Evolutionary conservation across 192 early-diverging fungal species (phyloP).

Genomic region (Lobosporangium transversale): DNA sequence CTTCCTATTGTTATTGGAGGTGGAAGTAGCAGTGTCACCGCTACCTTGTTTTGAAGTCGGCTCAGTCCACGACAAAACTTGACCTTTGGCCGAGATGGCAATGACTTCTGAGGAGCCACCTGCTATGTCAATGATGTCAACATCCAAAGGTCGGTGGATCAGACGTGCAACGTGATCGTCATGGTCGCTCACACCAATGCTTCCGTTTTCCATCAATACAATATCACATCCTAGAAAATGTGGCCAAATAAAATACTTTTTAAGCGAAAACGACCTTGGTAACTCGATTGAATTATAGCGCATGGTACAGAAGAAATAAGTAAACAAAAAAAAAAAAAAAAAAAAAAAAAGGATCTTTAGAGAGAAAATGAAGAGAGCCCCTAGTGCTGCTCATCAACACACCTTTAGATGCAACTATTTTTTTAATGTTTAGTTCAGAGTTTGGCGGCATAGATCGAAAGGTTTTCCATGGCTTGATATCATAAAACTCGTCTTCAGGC

Average conservation of each 20-base stretch:
- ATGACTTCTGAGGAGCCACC: slow-evolving; percentile 49
- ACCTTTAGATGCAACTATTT: slow-evolving; percentile 42
- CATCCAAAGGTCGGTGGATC: slow-evolving; percentile 43
- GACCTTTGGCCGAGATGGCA: slow-evolving; percentile 32
- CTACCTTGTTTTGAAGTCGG: slow-evolving; percentile 6
- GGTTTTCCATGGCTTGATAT: slow-evolving; percentile 42
- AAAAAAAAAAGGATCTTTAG: no score
- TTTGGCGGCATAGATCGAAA: slow-evolving; percentile 25
- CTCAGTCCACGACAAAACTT: slow-evolving; percentile 43
- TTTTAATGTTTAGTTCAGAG: slow-evolving; percentile 47
- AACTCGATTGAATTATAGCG: background rate
- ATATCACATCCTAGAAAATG: slow-evolving; percentile 34
- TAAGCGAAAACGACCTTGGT: background rate
- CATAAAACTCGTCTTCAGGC: slow-evolving; percentile 50
- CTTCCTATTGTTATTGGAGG: background rate
- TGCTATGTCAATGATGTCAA: slow-evolving; percentile 30
- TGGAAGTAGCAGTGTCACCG: background rate
- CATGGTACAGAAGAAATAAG: background rate
- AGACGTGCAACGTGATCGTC: slow-evolving; percentile 52
- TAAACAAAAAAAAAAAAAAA: no score
- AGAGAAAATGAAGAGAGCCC: background rate
- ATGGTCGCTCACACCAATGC: slow-evolving; percentile 48
- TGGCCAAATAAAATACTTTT: background rate
- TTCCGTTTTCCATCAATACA: slow-evolving; percentile 47
- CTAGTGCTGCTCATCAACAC: background rate